Conservation (phyloP, 2,329 filamentous ascomycete genomes). For the Penicillium verrucosum region DNA sequence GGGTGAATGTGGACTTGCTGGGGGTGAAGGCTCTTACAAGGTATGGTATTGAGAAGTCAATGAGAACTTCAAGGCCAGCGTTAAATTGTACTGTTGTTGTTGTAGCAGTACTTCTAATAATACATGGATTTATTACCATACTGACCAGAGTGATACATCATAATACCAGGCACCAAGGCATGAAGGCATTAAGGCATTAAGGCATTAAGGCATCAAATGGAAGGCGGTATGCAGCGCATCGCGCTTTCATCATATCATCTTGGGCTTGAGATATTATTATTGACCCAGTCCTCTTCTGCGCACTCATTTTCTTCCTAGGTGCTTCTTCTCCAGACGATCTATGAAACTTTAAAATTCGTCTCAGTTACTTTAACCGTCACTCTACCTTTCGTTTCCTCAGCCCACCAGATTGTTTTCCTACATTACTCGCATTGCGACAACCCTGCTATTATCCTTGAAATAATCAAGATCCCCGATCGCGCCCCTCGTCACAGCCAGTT, state of each 20-base stretch:
- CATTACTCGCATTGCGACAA: conserved; percentile 11
- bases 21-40: neutral
- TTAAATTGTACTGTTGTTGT: neutral
- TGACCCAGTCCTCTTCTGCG: neutral
- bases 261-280: conserved; percentile 8
- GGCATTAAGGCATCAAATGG: conserved; percentile 9
- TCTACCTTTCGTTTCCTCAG: neutral
- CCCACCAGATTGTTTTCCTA: neutral
- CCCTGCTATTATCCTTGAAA: conserved; percentile 1
- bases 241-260: conserved; percentile 19
- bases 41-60: neutral
- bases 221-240: conserved; percentile 17
- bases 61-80: neutral
- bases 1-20: neutral
- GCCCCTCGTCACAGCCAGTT: neutral
- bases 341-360: neutral
- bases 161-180: conserved; percentile 20
- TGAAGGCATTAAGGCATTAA: conserved; percentile 23
- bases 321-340: neutral
- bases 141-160: neutral
- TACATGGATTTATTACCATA: neutral
- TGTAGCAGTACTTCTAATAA: neutral
- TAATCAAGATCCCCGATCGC: neutral
- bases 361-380: neutral
- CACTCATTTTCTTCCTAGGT: neutral